Conservation (phyloP, 75 land plant species). For the Pseudotsuga menziesii region DNA sequence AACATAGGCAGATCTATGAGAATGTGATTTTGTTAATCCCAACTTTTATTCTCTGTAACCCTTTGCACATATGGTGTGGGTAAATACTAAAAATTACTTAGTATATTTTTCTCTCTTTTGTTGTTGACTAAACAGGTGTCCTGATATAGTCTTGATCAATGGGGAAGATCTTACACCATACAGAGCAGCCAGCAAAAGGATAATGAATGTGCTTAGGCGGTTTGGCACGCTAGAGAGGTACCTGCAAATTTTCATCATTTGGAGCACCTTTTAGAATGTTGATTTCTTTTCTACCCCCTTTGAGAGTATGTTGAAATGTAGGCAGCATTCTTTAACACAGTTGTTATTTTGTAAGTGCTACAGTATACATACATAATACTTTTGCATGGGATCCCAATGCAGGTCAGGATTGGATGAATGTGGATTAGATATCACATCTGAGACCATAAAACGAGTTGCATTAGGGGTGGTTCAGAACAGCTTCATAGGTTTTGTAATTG, state of each 20-base stretch:
- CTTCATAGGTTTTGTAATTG: constrained; percentile 29
- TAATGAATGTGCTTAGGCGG: constrained; percentile 34
- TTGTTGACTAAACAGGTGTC: constrained; percentile 20
- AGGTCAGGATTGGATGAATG: constrained; percentile 47
- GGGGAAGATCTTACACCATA: constrained; percentile 51
- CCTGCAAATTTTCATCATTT: not conserved
- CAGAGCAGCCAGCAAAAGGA: constrained; percentile 42
- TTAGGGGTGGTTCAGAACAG: not conserved
- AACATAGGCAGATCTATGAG: not conserved
- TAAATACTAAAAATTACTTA: not conserved
- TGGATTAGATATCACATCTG: constrained; percentile 33
- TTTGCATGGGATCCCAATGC: constrained; percentile 7
- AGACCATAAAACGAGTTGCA: constrained; percentile 19
- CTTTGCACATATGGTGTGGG: not conserved
- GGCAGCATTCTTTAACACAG: not conserved
- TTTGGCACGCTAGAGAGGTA: constrained; percentile 36
- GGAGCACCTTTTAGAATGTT: not conserved
- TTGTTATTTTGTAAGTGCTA: not conserved
- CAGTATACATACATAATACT: not conserved
- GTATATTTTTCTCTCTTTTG: not conserved
- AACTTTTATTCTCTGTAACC: not conserved
- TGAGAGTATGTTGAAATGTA: constrained; percentile 1
- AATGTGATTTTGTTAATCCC: not conserved
- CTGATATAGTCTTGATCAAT: constrained; percentile 33
- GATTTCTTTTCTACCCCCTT: not conserved